phyloP scores from a whole-genome alignment of 352 stramenopile genomes.

The Blastocystis sp. region DNA sequence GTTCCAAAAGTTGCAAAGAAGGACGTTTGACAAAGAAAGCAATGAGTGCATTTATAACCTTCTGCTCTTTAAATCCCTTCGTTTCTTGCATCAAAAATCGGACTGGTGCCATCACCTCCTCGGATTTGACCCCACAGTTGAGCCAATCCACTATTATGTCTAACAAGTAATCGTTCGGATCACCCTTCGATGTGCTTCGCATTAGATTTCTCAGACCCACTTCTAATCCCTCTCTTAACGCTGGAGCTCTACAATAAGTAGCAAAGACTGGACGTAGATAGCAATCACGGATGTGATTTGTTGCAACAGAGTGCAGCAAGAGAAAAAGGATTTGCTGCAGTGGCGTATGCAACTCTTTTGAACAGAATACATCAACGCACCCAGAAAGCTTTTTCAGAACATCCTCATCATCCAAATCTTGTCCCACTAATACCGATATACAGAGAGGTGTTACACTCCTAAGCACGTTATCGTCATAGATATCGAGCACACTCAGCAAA shows the following conservation, averaged over 20 bases:
- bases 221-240: not conserved
- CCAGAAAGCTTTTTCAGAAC: not conserved
- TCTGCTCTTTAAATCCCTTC: not conserved
- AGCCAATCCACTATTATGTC: conserved; percentile 17
- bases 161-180: not conserved
- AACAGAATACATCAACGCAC: not conserved
- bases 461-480: not conserved
- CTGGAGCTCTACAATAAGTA: not conserved
- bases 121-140: not conserved
- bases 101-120: not conserved
- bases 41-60: not conserved
- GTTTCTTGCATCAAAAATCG: not conserved
- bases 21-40: not conserved
- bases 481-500: not conserved
- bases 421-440: not conserved
- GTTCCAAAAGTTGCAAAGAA: not conserved
- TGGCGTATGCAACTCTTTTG: not conserved
- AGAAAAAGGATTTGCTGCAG: not conserved
- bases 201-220: not conserved
- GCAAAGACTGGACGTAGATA: not conserved
- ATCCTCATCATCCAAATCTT: not conserved
- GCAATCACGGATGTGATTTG: not conserved
- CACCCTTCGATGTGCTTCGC: not conserved
- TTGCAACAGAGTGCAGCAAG: not conserved
- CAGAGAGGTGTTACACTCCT: not conserved